Base-by-base conservation (phyloP, 257 asterid species). In the Przewalskia tangutica region DNA sequence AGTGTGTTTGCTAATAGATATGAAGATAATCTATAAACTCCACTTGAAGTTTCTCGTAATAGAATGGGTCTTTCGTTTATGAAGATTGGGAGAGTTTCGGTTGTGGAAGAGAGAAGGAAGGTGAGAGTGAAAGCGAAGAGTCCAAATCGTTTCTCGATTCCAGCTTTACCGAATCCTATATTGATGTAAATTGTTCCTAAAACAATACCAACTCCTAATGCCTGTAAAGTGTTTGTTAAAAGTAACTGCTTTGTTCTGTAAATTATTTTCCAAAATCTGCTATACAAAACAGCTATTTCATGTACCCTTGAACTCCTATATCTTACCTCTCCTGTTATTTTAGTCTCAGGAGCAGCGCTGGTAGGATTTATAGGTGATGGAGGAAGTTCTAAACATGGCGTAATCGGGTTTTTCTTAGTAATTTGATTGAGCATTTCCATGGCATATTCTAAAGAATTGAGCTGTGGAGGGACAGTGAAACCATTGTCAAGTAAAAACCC, bases 21-120 rank as follows among this genome's bases (percentile, higher is more conserved):
- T 0, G 99, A 96, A 0, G 99, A 96, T 20, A 96, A 78, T 46
- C 99, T 85, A 92, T 96, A 96, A 60, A 94, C 91, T 53, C 99
- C 99, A 73, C 98, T 88, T 5, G 99, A 94, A 4, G 95, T 89
- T 89, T 96, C 99, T 80, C 97, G 79, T 0, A 96, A 48, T 0
- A 96, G 86, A 77, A 96, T 96, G 0, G 99, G 98, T 46, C 99
- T 82, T 83, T 94, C 98, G 76, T 91, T 88, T 87, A 96, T 91
- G 93, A 91, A 96, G 38, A 96, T 96, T 2, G 99, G 98, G 0
- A 96, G 95, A 2, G 98, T 94, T 80, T 96, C 98, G 0, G 99
- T 94, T 1, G 99, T 94, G 84, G 97, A 93, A 32, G 99, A 93
- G 75, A 96, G 97, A 77, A 94, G 98, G 73, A 96, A 96, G 0